Evolutionary conservation across 176 grass and related monocot species (phyloP).

Genomic region (Leersia perrieri): DNA sequence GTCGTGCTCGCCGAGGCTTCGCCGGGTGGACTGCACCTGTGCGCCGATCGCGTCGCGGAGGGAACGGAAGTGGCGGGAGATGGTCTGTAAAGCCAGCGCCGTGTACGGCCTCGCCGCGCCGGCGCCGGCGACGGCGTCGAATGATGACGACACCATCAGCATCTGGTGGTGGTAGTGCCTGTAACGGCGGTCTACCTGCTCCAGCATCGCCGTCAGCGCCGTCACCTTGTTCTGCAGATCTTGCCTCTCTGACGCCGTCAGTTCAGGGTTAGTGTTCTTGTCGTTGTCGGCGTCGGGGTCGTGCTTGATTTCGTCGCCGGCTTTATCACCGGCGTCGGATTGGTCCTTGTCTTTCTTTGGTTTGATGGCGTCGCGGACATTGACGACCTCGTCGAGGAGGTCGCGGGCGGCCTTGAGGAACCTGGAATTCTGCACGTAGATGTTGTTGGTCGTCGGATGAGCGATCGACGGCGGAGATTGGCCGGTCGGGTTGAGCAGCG

Average conservation of each 20-base stretch:
- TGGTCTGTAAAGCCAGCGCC: constrained; percentile 80
- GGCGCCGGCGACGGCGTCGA: constrained; percentile 61
- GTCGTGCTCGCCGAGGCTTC: constrained; percentile 72
- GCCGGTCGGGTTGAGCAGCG: constrained; percentile 43
- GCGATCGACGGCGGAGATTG: too few relatives aligned
- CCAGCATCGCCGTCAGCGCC: constrained; percentile 75
- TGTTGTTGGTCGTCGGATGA: too few relatives aligned
- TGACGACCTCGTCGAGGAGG: constrained; percentile 80
- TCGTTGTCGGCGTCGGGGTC: constrained; percentile 54
- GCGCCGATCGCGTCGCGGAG: constrained; percentile 75
- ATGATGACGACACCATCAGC: constrained; percentile 73
- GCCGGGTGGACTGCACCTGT: constrained; percentile 65
- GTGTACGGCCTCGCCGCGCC: constrained; percentile 79
- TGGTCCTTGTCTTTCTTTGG: constrained; percentile 48
- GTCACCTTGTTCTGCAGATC: constrained; percentile 96
- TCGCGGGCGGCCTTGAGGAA: constrained; percentile 71
- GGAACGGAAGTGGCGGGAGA: constrained; percentile 85
- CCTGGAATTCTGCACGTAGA: constrained; percentile 64
- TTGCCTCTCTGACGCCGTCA: constrained; percentile 77
- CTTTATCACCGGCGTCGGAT: too few relatives aligned
- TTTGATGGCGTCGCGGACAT: constrained; percentile 63
- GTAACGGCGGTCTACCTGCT: constrained; percentile 83
- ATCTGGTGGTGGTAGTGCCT: constrained; percentile 88
- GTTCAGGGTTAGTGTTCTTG: constrained; percentile 43
- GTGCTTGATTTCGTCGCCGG: too few relatives aligned